Conservation (phyloP, 2,329 filamentous ascomycete species). For the Pseudogymnoascus sp. region DNA sequence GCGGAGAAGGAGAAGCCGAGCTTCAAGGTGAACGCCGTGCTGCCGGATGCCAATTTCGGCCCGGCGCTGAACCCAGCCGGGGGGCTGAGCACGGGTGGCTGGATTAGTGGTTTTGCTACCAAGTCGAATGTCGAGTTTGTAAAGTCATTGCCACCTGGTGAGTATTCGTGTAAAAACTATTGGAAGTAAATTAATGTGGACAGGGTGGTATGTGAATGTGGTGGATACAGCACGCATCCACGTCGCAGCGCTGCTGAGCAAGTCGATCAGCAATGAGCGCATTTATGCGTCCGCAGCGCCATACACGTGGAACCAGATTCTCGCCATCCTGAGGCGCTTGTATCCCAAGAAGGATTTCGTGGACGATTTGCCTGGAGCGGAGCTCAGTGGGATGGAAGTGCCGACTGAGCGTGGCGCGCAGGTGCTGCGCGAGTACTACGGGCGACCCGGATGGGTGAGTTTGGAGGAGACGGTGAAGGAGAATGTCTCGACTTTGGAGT, state of each 20-base stretch:
- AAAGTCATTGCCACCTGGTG: conserved; percentile 13
- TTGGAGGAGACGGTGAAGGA: conserved; percentile 12
- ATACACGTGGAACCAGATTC: no score
- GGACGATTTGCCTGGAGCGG: no score
- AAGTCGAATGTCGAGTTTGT: conserved; percentile 12
- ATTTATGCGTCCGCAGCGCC: no score
- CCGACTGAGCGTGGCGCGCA: not conserved
- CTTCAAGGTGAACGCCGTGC: conserved; percentile 27
- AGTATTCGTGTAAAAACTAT: no score
- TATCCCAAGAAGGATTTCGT: no score
- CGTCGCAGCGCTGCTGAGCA: no score
- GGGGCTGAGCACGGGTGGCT: conserved; percentile 20
- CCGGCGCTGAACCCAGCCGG: conserved; percentile 13
- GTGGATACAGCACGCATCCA: conserved; percentile 19
- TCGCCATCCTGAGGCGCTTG: no score
- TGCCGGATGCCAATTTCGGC: conserved; percentile 21
- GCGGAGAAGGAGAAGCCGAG: conserved; percentile 29
- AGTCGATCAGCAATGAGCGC: no score
- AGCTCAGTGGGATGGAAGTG: not conserved
- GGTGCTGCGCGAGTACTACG: not conserved
- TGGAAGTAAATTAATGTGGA: not conserved
- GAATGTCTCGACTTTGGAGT: not conserved
- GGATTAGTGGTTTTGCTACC: conserved; percentile 9
- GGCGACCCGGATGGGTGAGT: not conserved
- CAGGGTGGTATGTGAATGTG: conserved; percentile 21